Evolutionary conservation across 2,329 filamentous ascomycete genomes (phyloP).

Genomic region (Penicillium rolfsii): DNA sequence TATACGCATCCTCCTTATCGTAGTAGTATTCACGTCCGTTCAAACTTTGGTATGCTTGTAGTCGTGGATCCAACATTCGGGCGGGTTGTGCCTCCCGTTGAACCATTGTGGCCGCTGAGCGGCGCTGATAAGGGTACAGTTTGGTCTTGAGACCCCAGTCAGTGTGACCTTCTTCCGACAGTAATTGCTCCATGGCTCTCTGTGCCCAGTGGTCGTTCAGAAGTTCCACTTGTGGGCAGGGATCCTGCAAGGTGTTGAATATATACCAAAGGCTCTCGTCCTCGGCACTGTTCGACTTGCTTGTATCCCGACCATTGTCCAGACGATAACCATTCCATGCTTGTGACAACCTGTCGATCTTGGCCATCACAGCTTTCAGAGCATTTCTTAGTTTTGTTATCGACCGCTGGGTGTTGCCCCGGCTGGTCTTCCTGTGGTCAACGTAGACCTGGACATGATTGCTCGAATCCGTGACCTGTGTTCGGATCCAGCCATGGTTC

Average conservation of each 20-base stretch:
- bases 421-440: constrained; percentile 46
- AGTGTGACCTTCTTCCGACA: constrained; percentile 29
- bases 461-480: constrained; percentile 21
- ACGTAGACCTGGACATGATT: constrained; percentile 42
- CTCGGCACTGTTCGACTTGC: constrained; percentile 29
- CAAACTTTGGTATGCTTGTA: constrained; percentile 65
- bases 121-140: constrained; percentile 77
- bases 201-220: constrained; percentile 39
- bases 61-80: constrained; percentile 71
- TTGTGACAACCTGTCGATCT: constrained; percentile 42
- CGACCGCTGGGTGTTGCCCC: constrained; percentile 39
- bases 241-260: constrained; percentile 53
- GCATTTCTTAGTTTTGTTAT: constrained; percentile 38
- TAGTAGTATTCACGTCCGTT: constrained; percentile 68
- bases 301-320: constrained; percentile 9
- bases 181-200: constrained; percentile 43
- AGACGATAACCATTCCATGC: constrained; percentile 43
- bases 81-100: constrained; percentile 72
- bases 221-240: constrained; percentile 36
- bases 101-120: constrained; percentile 81
- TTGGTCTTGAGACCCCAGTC: constrained; percentile 55
- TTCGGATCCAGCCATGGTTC: constrained; percentile 43
- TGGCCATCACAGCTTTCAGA: constrained; percentile 46
- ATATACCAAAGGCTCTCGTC: constrained; percentile 55
- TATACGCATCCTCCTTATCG: constrained; percentile 64